Percentiles rank a stretch among this genome's conserved stretches.
Evolutionary conservation across 2,329 filamentous ascomycete species (phyloP).

Genomic region (Aspergillus sp.): DNA sequence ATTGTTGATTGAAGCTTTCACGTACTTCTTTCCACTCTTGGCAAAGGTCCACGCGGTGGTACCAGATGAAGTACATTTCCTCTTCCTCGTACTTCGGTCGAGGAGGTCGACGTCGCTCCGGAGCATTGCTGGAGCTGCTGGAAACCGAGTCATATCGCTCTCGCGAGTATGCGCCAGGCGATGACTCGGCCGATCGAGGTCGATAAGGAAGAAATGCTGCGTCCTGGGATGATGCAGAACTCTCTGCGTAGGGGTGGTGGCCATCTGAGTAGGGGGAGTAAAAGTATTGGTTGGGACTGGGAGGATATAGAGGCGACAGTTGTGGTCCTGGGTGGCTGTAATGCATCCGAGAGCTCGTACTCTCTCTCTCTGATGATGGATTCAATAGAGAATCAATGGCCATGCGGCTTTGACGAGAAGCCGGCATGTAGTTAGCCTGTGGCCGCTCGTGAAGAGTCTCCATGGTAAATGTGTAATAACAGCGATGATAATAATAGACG

Average conservation of each 20-base stretch:
- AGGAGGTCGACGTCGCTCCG: constrained; percentile 44
- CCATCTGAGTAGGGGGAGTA: constrained; percentile 26
- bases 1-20: constrained; percentile 47
- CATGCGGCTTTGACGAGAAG: constrained; percentile 35
- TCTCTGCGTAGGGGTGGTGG: constrained; percentile 24
- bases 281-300: constrained; percentile 33
- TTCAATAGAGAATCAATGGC: constrained; percentile 39
- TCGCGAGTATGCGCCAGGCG: constrained; percentile 40
- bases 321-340: constrained; percentile 26
- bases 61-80: constrained; percentile 54
- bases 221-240: constrained; percentile 20
- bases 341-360: constrained; percentile 14
- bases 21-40: constrained; percentile 51
- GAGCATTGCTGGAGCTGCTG: constrained; percentile 39
- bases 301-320: constrained; percentile 33
- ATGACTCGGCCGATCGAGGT: constrained; percentile 34
- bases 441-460: constrained; percentile 21
- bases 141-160: constrained; percentile 47
- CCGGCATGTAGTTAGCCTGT: constrained; percentile 21
- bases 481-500: not conserved
- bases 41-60: constrained; percentile 49
- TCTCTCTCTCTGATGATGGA: constrained; percentile 29
- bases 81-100: constrained; percentile 51
- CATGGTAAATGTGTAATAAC: constrained; percentile 8
- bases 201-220: constrained; percentile 32